Evolutionary conservation across 1,284 basidiomycete species (phyloP).

Genomic region (Microbotryum silenes-acaulis): DNA sequence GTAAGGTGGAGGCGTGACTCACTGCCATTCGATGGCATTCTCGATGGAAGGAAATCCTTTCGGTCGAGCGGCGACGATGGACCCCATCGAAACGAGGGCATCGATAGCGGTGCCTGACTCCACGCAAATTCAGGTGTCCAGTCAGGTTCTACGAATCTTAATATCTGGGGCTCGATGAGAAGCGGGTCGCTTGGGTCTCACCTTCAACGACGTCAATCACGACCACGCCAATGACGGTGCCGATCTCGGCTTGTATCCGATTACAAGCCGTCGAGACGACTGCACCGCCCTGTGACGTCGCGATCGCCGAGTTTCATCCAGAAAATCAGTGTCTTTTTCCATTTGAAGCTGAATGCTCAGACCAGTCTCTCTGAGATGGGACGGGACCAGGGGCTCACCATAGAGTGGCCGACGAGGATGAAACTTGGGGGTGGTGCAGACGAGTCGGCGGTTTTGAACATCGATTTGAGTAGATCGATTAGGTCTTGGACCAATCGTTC

Average conservation of each 20-base stretch:
- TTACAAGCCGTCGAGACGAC: conserved; percentile 68
- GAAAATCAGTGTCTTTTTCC: too few species aligned
- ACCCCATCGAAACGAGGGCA: conserved; percentile 81
- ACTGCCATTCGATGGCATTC: conserved; percentile 94
- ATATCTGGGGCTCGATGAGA: too few species aligned
- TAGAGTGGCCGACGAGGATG: conserved; percentile 45
- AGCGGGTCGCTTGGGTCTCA: conserved; percentile 36
- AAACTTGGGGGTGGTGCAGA: conserved; percentile 56
- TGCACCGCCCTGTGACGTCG: conserved; percentile 60
- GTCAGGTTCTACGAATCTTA: too few species aligned
- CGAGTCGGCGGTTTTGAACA: conserved; percentile 61
- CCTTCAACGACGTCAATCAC: conserved; percentile 97
- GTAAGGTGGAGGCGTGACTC: conserved; percentile 41
- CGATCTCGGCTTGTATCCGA: conserved; percentile 57
- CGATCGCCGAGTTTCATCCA: too few species aligned
- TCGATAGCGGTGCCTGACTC: conserved; percentile 79
- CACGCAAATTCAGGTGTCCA: too few species aligned
- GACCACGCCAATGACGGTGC: conserved; percentile 68
- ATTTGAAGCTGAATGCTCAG: too few species aligned
- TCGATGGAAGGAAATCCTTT: conserved; percentile 72
- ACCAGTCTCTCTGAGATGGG: too few species aligned
- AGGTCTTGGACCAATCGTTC: conserved; percentile 64
- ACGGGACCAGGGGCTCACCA: conserved; percentile 36
- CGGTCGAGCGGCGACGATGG: conserved; percentile 75
- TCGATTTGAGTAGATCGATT: conserved; percentile 54